Conservation (phyloP, 2,329 filamentous ascomycete species). For the Aspergillus uvarum region DNA sequence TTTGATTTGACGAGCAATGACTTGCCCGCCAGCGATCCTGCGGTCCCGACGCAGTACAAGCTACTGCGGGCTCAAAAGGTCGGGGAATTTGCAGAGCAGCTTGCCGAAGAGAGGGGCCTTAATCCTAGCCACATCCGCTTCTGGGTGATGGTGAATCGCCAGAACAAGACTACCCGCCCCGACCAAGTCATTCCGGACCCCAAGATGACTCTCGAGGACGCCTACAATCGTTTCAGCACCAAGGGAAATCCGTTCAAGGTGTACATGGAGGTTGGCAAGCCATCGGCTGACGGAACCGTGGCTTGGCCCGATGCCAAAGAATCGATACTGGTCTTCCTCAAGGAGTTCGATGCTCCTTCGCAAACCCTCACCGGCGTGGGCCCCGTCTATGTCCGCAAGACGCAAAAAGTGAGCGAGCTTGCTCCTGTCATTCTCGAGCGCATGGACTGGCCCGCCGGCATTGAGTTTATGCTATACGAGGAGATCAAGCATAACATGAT, state of each 20-base stretch:
- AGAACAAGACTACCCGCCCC: constrained; percentile 93
- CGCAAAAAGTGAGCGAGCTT: constrained; percentile 84
- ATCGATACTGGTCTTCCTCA: constrained; percentile 82
- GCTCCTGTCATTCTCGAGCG: constrained; percentile 72
- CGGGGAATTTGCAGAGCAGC: constrained; percentile 67
- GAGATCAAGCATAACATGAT: constrained; percentile 99
- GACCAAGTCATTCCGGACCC: constrained; percentile 81
- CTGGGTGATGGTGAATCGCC: constrained; percentile 97
- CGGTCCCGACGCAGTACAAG: constrained; percentile 70
- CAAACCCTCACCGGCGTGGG: constrained; percentile 76
- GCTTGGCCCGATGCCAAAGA: constrained; percentile 62
- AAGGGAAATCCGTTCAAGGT: constrained; percentile 69
- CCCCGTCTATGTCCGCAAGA: constrained; percentile 82
- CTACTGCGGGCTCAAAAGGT: constrained; percentile 74
- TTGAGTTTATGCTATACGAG: constrained; percentile 76
- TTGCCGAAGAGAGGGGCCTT: constrained; percentile 69
- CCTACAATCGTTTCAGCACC: constrained; percentile 66
- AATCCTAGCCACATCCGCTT: constrained; percentile 72
- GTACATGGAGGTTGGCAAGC: constrained; percentile 79
- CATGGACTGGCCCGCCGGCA: constrained; percentile 82
- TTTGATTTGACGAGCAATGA: constrained; percentile 79
- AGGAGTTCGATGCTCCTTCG: constrained; percentile 78
- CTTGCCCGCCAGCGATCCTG: constrained; percentile 59
- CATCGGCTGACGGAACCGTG: constrained; percentile 67
- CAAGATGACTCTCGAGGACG: constrained; percentile 75